These are phyloP conservation scores for Cryptosporidium bovis DNA, from an alignment of 169 alveolate genomes.

Conservation along the genomic window DNA sequence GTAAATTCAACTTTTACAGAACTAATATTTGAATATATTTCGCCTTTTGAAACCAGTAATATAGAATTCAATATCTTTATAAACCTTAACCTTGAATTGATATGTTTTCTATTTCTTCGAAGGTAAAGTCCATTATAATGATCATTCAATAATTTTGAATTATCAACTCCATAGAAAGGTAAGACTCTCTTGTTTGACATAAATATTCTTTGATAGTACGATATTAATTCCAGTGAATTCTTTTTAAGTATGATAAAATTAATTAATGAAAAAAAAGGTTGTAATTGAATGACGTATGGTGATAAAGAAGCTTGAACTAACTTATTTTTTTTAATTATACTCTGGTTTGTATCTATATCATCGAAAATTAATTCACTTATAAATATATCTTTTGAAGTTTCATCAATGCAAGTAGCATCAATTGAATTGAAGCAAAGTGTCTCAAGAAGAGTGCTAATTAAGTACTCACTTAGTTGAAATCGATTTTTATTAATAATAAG, in stretches of 20 bases:
- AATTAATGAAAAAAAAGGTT: slow-evolving; percentile 23
- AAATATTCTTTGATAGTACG: slow-evolving; percentile 32
- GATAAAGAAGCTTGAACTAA: slow-evolving; percentile 10
- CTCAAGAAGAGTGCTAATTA: neutral
- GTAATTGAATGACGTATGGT: neutral
- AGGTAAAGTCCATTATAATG: slow-evolving; percentile 57
- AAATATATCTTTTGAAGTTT: neutral
- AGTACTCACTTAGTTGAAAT: neutral
- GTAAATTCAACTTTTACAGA: neutral
- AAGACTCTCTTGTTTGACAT: slow-evolving; percentile 12
- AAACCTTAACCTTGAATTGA: slow-evolving; percentile 14
- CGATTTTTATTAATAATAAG: slow-evolving; percentile 3
- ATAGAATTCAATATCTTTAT: neutral
- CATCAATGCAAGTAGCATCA: neutral
- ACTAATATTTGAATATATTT: neutral
- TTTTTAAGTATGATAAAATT: slow-evolving; percentile 14
- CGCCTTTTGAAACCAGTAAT: slow-evolving; percentile 1
- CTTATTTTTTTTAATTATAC: slow-evolving; percentile 27
- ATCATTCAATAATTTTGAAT: slow-evolving; percentile 20
- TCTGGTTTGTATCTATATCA: slow-evolving; percentile 10
- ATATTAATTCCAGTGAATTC: neutral
- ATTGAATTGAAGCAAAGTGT: neutral
- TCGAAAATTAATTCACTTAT: slow-evolving; percentile 46
- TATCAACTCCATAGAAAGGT: slow-evolving; percentile 10
- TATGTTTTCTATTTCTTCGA: slow-evolving; percentile 59